A percentile compares a stretch with the other conserved stretches of the same genome.
These are phyloP conservation scores for Crucihimalaya himalaica DNA, from an alignment of 345 rosid species.

Conservation along the genomic window DNA sequence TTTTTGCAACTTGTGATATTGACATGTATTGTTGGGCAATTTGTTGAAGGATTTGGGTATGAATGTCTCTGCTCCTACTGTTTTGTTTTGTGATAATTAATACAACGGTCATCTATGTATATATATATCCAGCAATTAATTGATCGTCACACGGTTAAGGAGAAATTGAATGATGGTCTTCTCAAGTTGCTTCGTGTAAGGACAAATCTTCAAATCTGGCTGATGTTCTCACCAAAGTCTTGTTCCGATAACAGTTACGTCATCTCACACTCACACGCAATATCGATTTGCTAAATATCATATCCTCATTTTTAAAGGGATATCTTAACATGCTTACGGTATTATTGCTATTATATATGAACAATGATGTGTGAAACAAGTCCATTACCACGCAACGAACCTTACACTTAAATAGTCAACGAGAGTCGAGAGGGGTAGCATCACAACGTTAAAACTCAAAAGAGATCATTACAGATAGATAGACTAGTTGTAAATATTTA, in stretches of 20 bases:
- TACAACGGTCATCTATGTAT: background rate
- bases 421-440: background rate
- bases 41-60: background rate
- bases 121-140: background rate
- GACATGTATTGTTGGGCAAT: background rate
- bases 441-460: background rate
- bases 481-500: background rate
- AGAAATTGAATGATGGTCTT: background rate
- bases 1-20: background rate
- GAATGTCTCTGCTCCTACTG: background rate
- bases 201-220: background rate
- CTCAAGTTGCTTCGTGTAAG: conserved; percentile 7
- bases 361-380: background rate
- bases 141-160: background rate
- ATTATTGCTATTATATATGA: background rate
- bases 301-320: conserved; percentile 11
- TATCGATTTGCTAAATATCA: conserved; percentile 7
- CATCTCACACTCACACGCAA: conserved; percentile 16
- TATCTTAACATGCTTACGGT: conserved; percentile 13
- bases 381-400: background rate
- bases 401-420: background rate
- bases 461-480: background rate
- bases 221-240: conserved; percentile 11
- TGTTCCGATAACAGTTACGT: conserved; percentile 3
- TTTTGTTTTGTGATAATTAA: background rate